These are phyloP conservation scores for Panicum miliaceum DNA, from an alignment of 176 grass and related monocot species.

Conservation along the genomic window DNA sequence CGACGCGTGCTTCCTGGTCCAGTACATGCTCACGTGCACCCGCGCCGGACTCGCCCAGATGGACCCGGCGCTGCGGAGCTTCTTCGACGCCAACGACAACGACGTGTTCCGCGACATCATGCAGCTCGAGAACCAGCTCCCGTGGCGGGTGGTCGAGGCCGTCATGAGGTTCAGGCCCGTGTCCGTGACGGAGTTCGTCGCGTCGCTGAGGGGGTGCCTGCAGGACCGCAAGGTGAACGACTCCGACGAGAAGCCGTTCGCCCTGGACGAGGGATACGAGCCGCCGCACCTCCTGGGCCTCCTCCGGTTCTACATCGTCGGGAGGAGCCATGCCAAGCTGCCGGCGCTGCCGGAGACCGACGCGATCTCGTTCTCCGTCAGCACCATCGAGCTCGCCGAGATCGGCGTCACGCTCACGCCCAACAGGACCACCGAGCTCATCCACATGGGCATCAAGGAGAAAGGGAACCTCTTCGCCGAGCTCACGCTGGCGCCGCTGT, in stretches of 20 bases:
- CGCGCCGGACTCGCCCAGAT: background rate
- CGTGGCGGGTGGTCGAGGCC: background rate
- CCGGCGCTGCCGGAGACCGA: background rate
- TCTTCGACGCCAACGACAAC: constrained; percentile 10
- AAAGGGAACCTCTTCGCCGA: background rate
- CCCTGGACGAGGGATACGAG: background rate
- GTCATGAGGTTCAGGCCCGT: background rate
- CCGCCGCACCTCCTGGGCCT: background rate
- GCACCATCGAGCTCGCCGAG: constrained; percentile 7
- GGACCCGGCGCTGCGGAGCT: background rate
- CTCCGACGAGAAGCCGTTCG: background rate
- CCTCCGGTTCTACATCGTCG: constrained; percentile 13
- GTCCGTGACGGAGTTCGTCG: background rate
- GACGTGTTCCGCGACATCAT: background rate
- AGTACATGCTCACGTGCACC: background rate
- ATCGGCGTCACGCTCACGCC: background rate
- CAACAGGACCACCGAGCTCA: background rate
- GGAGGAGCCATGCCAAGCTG: background rate
- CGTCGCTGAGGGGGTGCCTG: background rate
- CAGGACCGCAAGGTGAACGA: background rate
- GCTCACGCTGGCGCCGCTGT: background rate
- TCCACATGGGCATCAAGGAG: background rate
- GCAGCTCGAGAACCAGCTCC: constrained; percentile 22
- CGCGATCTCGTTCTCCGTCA: background rate
- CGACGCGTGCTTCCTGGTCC: constrained; percentile 20